Base-by-base conservation (phyloP, 345 rosid genomes). In the Ceriops zippeliana region DNA sequence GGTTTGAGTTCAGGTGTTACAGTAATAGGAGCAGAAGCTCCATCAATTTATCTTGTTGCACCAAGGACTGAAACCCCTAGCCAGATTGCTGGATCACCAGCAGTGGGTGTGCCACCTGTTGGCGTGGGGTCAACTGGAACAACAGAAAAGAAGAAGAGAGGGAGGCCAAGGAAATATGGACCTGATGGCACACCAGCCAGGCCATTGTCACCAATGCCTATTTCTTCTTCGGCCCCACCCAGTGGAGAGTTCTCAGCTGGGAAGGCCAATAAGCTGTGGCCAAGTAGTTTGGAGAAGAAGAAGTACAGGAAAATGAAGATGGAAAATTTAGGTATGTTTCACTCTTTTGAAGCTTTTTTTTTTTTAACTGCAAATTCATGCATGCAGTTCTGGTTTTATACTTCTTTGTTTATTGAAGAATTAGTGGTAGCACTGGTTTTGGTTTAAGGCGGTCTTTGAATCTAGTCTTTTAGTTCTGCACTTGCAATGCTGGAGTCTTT, bases 91-190 rank as follows among this genome's bases (percentile, higher is more conserved):
- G 80, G 73, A 9, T 74, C 89, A 56, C 77, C 83, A 8, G 60
- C 84, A 1, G 74, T 78, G 42, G 75, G 63, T 1, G 72, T 78
- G 2, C 52, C 91, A 16, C 72, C 85, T 24, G 75, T 73, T 66
- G 75, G 75, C 72, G 76, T 73, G 6, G 87, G 83, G 46, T 75
- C 83, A 69, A 38, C 70, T 35, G 87, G 84, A 61, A 38, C 81
- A 19, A 53, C 52, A 5, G 90, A 79, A 65, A 90, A 88, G 89
- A 90, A 90, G 83, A 88, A 83, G 89, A 88, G 96, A 53, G 96
- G 93, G 31, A 84, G 91, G 63, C 93, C 96, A 46, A 85, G 96
- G 84, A 90, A 90, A 72, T 85, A 90, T 69, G 93, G 86, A 52
- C 86, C 89, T 0, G 90, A 90, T 62, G 96, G 90, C 67, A 42